phyloP scores from a whole-genome alignment of 306 rosid genomes.

The Crotalaria pallida region DNA sequence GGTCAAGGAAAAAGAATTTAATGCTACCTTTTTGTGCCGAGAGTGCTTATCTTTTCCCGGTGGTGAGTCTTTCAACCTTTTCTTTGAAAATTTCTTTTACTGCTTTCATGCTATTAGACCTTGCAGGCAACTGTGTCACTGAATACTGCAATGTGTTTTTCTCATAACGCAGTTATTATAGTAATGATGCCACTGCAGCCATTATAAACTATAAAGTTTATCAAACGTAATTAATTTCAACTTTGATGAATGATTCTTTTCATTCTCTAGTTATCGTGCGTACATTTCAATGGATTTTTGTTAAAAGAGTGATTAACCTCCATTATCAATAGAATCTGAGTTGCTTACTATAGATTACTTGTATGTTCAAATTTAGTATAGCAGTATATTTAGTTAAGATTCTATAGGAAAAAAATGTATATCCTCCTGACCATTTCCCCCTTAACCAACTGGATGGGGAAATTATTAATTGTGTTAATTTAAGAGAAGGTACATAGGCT shows the following conservation, averaged over 20 bases:
- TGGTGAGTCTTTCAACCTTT: slow-evolving; percentile 45
- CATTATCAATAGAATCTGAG: neutral
- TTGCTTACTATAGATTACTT: neutral
- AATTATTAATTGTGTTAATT: slow-evolving; percentile 3
- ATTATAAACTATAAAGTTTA: neutral
- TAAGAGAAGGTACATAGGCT: neutral
- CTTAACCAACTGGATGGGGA: neutral
- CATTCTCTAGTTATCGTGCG: neutral
- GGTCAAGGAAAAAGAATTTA: slow-evolving; percentile 58
- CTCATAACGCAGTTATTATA: neutral
- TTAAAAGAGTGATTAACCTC: neutral
- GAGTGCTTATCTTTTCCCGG: slow-evolving; percentile 39
- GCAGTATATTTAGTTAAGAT: neutral
- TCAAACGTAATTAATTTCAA: neutral
- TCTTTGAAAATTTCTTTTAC: neutral
- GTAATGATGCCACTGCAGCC: neutral
- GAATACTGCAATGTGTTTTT: neutral
- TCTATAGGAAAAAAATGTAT: neutral
- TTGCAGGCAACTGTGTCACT: neutral
- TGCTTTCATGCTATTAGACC: slow-evolving; percentile 5
- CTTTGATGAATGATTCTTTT: neutral
- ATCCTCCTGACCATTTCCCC: neutral
- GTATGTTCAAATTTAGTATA: neutral
- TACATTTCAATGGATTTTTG: neutral
- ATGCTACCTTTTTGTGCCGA: slow-evolving; percentile 58